Conservation (phyloP, 345 rosid genomes). For the Linum trigynum region DNA sequence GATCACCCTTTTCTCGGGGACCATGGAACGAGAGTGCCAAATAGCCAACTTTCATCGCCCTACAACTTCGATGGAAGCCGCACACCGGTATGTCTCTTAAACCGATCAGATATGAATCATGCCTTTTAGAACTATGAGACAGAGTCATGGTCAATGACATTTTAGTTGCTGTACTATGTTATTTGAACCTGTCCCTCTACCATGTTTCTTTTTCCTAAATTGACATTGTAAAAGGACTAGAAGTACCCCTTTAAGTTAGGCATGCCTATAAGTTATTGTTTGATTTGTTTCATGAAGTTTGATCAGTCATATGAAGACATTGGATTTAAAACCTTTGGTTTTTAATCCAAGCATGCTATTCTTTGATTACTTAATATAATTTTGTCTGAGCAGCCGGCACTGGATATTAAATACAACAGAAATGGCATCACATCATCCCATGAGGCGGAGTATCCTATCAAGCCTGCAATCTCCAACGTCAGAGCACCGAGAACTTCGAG, state of each 20-base stretch:
- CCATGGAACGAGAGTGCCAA: slow-evolving; percentile 43
- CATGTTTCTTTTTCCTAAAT: neutral
- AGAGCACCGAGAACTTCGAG: slow-evolving; percentile 49
- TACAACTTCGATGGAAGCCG: slow-evolving; percentile 56
- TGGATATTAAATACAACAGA: slow-evolving; percentile 52
- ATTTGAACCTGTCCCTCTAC: neutral
- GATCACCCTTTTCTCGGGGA: slow-evolving; percentile 77
- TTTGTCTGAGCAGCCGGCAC: slow-evolving; percentile 48
- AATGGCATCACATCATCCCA: slow-evolving; percentile 17
- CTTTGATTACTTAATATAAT: slow-evolving; percentile 7
- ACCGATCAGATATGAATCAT: slow-evolving; percentile 1
- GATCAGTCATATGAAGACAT: neutral
- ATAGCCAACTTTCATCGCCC: slow-evolving; percentile 38
- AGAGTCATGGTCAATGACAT: no score
- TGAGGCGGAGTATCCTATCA: slow-evolving; percentile 43
- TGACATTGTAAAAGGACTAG: neutral
- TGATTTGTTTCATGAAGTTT: neutral
- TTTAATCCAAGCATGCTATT: neutral
- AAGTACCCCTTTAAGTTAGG: neutral
- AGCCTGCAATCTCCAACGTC: slow-evolving; percentile 26
- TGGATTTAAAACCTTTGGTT: neutral
- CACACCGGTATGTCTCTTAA: slow-evolving; percentile 43
- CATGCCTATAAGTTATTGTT: neutral
- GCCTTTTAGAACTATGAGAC: slow-evolving; percentile 6
- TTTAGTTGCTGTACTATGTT: neutral